Base-by-base conservation (phyloP, 164 flowering plant genomes). In the Magnolia officinalis region DNA sequence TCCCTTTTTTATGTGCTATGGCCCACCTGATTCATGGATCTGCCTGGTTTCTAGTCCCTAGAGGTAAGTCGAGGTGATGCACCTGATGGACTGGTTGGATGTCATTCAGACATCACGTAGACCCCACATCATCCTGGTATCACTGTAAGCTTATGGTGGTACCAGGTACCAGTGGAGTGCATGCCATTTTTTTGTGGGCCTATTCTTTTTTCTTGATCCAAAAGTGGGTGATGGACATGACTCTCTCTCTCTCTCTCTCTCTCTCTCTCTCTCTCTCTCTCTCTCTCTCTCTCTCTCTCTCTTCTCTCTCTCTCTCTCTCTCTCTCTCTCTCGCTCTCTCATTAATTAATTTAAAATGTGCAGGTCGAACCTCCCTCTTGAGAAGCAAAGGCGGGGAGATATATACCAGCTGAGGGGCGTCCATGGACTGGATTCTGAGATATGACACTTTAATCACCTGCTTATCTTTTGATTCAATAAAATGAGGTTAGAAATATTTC, bases 311-410 rank as follows among this genome's bases (percentile, higher is more conserved):
- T 67, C 71, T 67, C 71, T 31, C 71, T 67, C 70, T 67, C 70
- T 67, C 70, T 67, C 70, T 68, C 71, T 68, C 71, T 68, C 71
- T 68, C 71, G 31, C 71, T 67, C 71, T 68, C 71, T 31, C 71
- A 26, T n/a, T 68, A 16, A 68, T 26, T 16, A 4, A 13, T 29
- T 31, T 72, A 45, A 18, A 61, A 20, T 76, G 37, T 78, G 77
- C 81, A 86, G 87, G 65, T 76, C 75, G 24, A 80, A 52, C 70
- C 77, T 82, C 4, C 86, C 84, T 23, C 71, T 83, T 18, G 74
- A 70, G 72, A 79, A 76, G 37, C 83, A 81, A 74, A 80, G 63
- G 79, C 80, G 81, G 67, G 75, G 68, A 70, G 85, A 86, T 75
- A 58, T 83, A 18, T 86, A 86, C 77, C 66, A 76, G 76, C 70